These are phyloP conservation scores for Candida peoriensis DNA, from an alignment of 805 yeast species.

Conservation along the genomic window DNA sequence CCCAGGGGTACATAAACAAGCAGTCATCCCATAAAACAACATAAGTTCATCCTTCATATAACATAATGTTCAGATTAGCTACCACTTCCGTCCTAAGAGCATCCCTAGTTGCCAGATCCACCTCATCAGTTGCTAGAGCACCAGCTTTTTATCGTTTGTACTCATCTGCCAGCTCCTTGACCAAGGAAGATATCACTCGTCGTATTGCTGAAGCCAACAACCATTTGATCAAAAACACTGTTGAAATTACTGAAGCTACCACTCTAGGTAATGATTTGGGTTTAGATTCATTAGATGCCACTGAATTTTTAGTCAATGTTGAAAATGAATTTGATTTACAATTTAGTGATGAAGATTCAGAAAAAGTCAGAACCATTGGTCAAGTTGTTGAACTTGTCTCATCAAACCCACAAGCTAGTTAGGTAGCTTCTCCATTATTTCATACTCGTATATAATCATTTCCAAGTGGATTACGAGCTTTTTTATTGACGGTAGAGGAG, in stretches of 20 bases:
- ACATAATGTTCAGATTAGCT: constrained; percentile 49
- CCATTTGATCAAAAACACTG: constrained; percentile 57
- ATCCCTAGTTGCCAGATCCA: constrained; percentile 19
- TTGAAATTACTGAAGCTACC: constrained; percentile 33
- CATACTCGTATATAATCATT: no score
- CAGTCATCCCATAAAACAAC: no score
- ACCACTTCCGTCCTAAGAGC: constrained; percentile 36
- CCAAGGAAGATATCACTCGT: constrained; percentile 73
- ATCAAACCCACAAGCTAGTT: constrained; percentile 49
- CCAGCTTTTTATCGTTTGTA: constrained; percentile 41
- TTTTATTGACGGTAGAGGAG: no score
- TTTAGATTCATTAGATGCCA: constrained; percentile 91
- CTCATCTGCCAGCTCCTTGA: constrained; percentile 58
- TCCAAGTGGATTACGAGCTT: no score
- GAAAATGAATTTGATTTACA: constrained; percentile 89
- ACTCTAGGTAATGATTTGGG: constrained; percentile 56
- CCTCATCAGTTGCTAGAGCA: constrained; percentile 23
- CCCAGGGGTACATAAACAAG: no score
- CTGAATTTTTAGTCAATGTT: constrained; percentile 92
- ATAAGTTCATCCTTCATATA: no score
- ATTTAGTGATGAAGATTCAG: constrained; percentile 87
- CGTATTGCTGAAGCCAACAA: constrained; percentile 78
- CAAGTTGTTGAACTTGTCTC: constrained; percentile 87
- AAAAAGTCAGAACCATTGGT: constrained; percentile 87
- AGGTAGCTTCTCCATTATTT: no score